Base-by-base conservation (phyloP, 495 filamentous ascomycete species). In the Lasiosphaeria hispida region DNA sequence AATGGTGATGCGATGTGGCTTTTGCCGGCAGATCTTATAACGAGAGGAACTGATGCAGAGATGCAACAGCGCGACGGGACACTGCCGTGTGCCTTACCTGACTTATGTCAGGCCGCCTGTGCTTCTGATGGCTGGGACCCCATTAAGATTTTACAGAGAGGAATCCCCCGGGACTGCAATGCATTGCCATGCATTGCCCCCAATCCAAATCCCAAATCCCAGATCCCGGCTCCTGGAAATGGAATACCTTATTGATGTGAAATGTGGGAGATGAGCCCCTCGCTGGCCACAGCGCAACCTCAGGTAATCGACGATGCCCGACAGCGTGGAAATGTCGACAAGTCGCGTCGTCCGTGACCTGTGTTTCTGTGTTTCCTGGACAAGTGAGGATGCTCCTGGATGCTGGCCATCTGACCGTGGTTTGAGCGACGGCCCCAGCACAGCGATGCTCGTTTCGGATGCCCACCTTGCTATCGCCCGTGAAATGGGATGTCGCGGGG, bases 121-220 rank as follows among this genome's bases (percentile, higher is more conserved):
- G 23, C 23, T 30, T 30, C 23, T 30, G 23, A 30, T 30, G 23
- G 23, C 23, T 30, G 23, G 23, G 23, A 30, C 23, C 5, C 23
- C 13, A 48, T 35, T 58, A 58, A 58, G 55, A 58, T 58, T 58
- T 58, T 41, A 43, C 55, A 58, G 35, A 36, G 38, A 18, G 14
- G 3, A 55, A 47, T 45, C 14, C 17, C 43, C 41, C 43, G 9
- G 43, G 43, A 17, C 15, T 7, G 39, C 37, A 51, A 53, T 55
- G 53, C 53, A 55, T 35, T 55, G 42, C 18, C 14, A 19, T 13
- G n/a, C n/a, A n/a, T n/a, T n/a, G n/a, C n/a, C n/a, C n/a, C 30
- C 18, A 23, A 53, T 30, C 23, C 23, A 30, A 30, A 30, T 30
- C 23, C 23, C n/a, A 52, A 53, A 53, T 38, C 50, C 23, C n/a